Evolutionary conservation across 192 early-diverging fungal species (phyloP), one percentile per base, ranked within the genome.

Genomic region (Backusella mclennaniae): DNA sequence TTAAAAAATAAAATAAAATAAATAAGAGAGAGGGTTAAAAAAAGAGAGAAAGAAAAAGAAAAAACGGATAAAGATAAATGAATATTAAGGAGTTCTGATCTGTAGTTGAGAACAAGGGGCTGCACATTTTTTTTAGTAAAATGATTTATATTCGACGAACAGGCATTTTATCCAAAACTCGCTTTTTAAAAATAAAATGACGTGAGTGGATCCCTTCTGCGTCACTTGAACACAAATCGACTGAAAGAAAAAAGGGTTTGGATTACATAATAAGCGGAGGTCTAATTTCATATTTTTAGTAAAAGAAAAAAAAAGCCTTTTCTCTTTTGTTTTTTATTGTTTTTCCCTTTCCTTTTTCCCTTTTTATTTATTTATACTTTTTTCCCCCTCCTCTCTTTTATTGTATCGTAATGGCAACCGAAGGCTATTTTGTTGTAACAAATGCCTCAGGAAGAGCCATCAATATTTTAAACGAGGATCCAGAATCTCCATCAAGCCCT

Each of bases 391-490:
- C 72, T 35, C 53, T 56, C 8, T 33, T 33, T 33, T 33, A 56
- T 23, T 38, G 17, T 26, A 59, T 41, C 36, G 52, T 67, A 23
- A 71, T 73, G 11, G 31, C 42, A 31, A 19, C 78, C 21, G 56
- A 63, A 63, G 56, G 56, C 26, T 63, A 63, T 63, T 75, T 89
- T 26, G 86, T 84, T 39, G 86, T 88, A 67, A 87, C 81, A 14
- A 84, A 88, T 73, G 79, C 87, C 41, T 84, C 85, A 9, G 88
- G 88, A 36, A 49, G 85, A 26, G 80, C 85, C 67, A 83, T 89
- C 67, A 89, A 85, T 66, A 77, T 89, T 26, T 75, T 89, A 21
- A 89, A 89, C 71, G 82, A 70, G 5, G 73, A 71, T n/a, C n/a
- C 39, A 42, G 67, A 52, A 17, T 15, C 29, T 21, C 68, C 33